Evolutionary conservation across 257 asterid genomes (phyloP), one percentile per base, ranked within the genome.

Genomic region (Nemophila menziesii): DNA sequence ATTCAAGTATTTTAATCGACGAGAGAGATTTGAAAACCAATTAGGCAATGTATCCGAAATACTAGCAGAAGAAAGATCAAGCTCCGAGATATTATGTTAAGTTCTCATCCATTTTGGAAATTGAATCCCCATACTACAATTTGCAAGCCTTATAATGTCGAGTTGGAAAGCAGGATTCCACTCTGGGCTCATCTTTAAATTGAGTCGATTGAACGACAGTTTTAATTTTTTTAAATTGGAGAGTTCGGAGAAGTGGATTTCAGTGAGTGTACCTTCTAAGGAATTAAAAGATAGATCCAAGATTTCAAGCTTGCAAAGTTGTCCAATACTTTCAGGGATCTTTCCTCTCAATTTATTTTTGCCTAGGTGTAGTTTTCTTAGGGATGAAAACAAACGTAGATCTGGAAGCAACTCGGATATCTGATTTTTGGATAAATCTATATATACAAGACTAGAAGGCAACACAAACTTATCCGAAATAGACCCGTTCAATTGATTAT

Each of bases 81-180:
- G n/a, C n/a, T n/a, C n/a, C n/a, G n/a, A n/a, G n/a, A n/a, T n/a
- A n/a, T n/a, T n/a, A n/a, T n/a, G n/a, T n/a, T n/a, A n/a, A n/a
- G n/a, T n/a, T n/a, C n/a, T n/a, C n/a, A n/a, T n/a, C 77, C 80
- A 68, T 7, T 38, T 9, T 0, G 74, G 81, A 20, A 73, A 69
- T 2, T 6, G 39, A 16, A 62, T 56, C 9, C 77, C 72, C 50
- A 66, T 41, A 4, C 54, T 36, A 49, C 72, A 60, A 26, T 21
- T 20, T 1, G 67, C 48, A n/a, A 67, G 54, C 8, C 3, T 3
- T 0, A 72, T 14, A 17, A 1, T 3, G 11, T 29, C 12, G 46
- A 67, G 19, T 0, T 46, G 62, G 22, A 67, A 67, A 39, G 64
- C 60, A 8, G 72, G 72, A 4, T 7, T 7, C 67, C 72, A 64